A percentile compares a stretch with the other conserved stretches of the same genome.
phyloP scores from a whole-genome alignment of 2,329 filamentous ascomycete genomes.

The Aureobasidium uvarum region DNA sequence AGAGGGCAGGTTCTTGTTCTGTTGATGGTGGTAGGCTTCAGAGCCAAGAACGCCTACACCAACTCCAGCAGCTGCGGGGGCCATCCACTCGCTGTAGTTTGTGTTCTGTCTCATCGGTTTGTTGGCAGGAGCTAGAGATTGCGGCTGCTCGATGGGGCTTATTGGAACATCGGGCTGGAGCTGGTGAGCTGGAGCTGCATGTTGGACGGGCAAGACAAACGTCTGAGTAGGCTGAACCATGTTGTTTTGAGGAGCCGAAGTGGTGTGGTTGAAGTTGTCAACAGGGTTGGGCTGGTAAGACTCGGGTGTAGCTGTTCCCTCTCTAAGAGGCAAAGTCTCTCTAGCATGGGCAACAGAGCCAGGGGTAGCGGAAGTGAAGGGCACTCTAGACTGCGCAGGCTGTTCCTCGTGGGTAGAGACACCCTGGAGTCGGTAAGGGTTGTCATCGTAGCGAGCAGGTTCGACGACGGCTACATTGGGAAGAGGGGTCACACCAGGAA shows the following conservation, averaged over 20 bases:
- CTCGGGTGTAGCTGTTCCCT: not conserved
- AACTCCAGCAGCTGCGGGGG: conserved; percentile 44
- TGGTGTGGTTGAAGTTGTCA: conserved; percentile 28
- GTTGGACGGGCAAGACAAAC: conserved; percentile 27
- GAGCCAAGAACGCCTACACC: conserved; percentile 39
- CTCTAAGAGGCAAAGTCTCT: conserved; percentile 1
- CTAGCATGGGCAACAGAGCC: conserved; percentile 12
- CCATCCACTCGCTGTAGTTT: conserved; percentile 54
- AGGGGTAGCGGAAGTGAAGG: conserved; percentile 2
- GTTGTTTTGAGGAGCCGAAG: conserved; percentile 12
- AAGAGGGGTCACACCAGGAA: conserved; percentile 49
- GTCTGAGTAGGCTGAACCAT: conserved; percentile 27
- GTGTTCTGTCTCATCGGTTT: conserved; percentile 39
- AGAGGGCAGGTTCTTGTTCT: conserved; percentile 19
- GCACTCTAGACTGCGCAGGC: not conserved
- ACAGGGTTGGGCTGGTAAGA: conserved; percentile 26
- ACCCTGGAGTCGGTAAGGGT: conserved; percentile 28
- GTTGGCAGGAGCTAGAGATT: conserved; percentile 41
- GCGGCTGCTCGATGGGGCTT: conserved; percentile 15
- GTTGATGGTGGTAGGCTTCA: conserved; percentile 32
- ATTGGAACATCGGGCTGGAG: conserved; percentile 29
- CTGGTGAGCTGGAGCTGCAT: conserved; percentile 26
- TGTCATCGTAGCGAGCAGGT: conserved; percentile 28
- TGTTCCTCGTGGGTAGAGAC: conserved; percentile 25
- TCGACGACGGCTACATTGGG: conserved; percentile 29